Conservation (phyloP, 2,329 filamentous ascomycete genomes). For the Coleophoma cylindrospora region DNA sequence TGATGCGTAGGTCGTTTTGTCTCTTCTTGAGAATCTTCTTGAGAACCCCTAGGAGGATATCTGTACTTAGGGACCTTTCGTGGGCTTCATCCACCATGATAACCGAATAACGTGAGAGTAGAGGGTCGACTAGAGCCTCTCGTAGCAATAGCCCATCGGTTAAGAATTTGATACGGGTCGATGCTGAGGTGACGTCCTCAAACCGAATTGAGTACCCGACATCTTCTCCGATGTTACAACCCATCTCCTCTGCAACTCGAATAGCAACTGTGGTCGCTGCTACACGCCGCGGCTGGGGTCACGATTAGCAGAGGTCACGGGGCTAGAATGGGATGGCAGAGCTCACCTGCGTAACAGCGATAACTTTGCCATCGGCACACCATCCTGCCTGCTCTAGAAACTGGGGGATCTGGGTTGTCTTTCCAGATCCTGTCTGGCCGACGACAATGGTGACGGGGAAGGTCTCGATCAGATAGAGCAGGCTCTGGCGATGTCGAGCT, state of each 20-base stretch:
- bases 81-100: constrained; percentile 99
- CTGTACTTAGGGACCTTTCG: constrained; percentile 87
- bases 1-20: constrained; percentile 70
- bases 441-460: constrained; percentile 82
- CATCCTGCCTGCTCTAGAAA: constrained; percentile 86
- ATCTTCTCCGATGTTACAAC: constrained; percentile 81
- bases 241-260: constrained; percentile 84
- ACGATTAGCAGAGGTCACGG: constrained; percentile 7
- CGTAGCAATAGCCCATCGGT: constrained; percentile 89
- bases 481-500: constrained; percentile 69
- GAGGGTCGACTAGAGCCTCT: constrained; percentile 88
- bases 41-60: constrained; percentile 81
- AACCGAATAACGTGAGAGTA: constrained; percentile 86
- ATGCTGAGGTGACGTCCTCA: constrained; percentile 82
- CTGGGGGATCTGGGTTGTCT: constrained; percentile 93
- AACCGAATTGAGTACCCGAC: constrained; percentile 91
- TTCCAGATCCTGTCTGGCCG: constrained; percentile 90
- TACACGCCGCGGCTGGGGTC: constrained; percentile 71
- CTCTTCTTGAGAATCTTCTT: constrained; percentile 84
- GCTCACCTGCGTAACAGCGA: constrained; percentile 85
- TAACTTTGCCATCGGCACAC: constrained; percentile 76
- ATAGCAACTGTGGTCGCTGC: constrained; percentile 87
- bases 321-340: constrained; percentile 1
- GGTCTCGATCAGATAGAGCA: constrained; percentile 84
- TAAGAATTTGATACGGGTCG: constrained; percentile 88